Evolutionary conservation across 495 filamentous ascomycete species (phyloP).

Genomic region (Neurospora tetrasperma): DNA sequence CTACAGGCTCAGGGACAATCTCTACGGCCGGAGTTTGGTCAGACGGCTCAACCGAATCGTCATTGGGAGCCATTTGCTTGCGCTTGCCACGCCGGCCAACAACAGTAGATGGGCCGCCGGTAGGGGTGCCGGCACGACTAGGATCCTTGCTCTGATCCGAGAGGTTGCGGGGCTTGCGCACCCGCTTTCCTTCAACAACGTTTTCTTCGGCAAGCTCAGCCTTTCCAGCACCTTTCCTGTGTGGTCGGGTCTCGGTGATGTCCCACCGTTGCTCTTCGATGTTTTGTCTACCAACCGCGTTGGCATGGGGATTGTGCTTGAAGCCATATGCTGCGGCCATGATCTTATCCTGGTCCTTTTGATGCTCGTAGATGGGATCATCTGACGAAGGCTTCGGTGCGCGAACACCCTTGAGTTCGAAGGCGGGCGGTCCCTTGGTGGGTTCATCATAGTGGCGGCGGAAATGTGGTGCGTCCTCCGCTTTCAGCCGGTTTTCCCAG

Average conservation of each 20-base stretch:
- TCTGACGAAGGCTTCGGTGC: constrained; percentile 27
- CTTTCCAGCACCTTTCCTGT: constrained; percentile 36
- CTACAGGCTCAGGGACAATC: not conserved
- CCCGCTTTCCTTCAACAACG: constrained; percentile 32
- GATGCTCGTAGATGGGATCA: constrained; percentile 22
- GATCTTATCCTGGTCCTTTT: constrained; percentile 32
- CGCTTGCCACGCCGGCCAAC: constrained; percentile 26
- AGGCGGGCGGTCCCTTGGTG: constrained; percentile 23
- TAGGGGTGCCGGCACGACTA: constrained; percentile 33
- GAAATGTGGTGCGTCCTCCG: constrained; percentile 16
- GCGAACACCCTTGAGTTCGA: constrained; percentile 30
- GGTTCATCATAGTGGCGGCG: constrained; percentile 24
- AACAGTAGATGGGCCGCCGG: not conserved
- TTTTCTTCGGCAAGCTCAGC: constrained; percentile 35
- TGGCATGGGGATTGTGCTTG: constrained; percentile 31
- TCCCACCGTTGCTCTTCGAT: constrained; percentile 37
- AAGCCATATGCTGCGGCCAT: constrained; percentile 36
- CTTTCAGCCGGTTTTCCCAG: constrained; percentile 24
- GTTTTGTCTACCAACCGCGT: constrained; percentile 33
- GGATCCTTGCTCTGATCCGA: constrained; percentile 31
- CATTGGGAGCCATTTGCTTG: constrained; percentile 9
- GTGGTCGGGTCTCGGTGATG: constrained; percentile 34
- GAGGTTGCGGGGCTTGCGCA: constrained; percentile 30
- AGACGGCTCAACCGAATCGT: constrained; percentile 5
- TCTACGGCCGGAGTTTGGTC: constrained; percentile 3